Evolutionary conservation across 306 rosid genomes (phyloP).

Genomic region (Fragaria vesca): DNA sequence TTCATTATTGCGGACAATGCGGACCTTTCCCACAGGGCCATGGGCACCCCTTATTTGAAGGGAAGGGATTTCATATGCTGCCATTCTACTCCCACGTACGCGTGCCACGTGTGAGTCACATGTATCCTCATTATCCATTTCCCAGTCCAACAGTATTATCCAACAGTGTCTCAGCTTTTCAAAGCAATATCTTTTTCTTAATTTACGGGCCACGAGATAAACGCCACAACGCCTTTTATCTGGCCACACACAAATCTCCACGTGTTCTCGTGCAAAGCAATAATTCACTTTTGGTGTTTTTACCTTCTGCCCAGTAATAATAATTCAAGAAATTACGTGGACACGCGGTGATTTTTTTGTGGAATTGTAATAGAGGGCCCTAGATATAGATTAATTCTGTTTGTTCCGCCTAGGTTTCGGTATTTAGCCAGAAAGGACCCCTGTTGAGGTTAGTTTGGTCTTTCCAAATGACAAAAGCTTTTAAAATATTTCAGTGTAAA

Average conservation of each 20-base stretch:
- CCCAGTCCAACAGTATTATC: not conserved
- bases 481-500: too few species aligned
- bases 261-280: not conserved
- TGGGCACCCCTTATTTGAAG: not conserved
- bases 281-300: not conserved
- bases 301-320: not conserved
- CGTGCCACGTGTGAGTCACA: not conserved
- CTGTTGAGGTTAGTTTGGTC: not conserved
- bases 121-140: not conserved
- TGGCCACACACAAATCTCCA: not conserved
- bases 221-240: not conserved
- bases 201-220: not conserved
- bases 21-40: not conserved
- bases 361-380: not conserved
- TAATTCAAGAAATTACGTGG: not conserved
- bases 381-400: not conserved
- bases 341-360: not conserved
- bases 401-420: not conserved
- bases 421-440: not conserved
- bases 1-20: not conserved
- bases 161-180: not conserved
- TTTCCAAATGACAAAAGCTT: not conserved
- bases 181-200: not conserved
- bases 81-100: not conserved
- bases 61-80: not conserved